A percentile compares a stretch with the other conserved stretches of the same genome.
Evolutionary conservation across 2,329 filamentous ascomycete genomes (phyloP).

Genomic region (Xylaria sp.): DNA sequence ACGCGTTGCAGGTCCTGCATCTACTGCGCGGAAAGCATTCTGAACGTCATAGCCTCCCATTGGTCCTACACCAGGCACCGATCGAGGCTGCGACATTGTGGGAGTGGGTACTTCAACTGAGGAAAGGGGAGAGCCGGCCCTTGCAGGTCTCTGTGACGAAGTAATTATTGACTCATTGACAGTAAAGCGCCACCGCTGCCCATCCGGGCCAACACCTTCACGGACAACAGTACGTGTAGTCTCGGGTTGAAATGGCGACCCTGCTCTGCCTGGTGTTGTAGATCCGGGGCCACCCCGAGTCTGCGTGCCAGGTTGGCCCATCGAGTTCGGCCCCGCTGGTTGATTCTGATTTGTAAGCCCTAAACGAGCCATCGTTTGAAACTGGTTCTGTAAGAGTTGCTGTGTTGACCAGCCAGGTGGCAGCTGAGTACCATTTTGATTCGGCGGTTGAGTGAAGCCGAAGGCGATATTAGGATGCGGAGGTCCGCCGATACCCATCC

Average conservation of each 20-base stretch:
- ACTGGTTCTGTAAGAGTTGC: slow-evolving; percentile 33
- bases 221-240: slow-evolving; percentile 57
- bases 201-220: slow-evolving; percentile 61
- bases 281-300: slow-evolving; percentile 46
- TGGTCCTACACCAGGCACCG: slow-evolving; percentile 45
- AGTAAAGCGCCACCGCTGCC: slow-evolving; percentile 62
- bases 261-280: slow-evolving; percentile 44
- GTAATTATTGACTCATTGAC: slow-evolving; percentile 56
- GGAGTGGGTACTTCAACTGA: slow-evolving; percentile 34
- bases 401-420: slow-evolving; percentile 39
- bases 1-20: slow-evolving; percentile 56
- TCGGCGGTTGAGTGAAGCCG: slow-evolving; percentile 38
- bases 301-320: slow-evolving; percentile 55
- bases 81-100: slow-evolving; percentile 38
- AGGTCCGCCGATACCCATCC: slow-evolving; percentile 25
- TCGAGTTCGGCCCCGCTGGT: slow-evolving; percentile 51
- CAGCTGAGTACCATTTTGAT: slow-evolving; percentile 21
- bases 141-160: slow-evolving; percentile 35
- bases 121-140: slow-evolving; percentile 43
- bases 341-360: slow-evolving; percentile 54
- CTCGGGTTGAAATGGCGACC: slow-evolving; percentile 50
- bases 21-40: slow-evolving; percentile 58
- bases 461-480: slow-evolving; percentile 40
- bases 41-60: slow-evolving; percentile 58
- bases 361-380: slow-evolving; percentile 33